Evolutionary conservation across 129 eudicot genomes (phyloP).

Genomic region (Erigeron canadensis): DNA sequence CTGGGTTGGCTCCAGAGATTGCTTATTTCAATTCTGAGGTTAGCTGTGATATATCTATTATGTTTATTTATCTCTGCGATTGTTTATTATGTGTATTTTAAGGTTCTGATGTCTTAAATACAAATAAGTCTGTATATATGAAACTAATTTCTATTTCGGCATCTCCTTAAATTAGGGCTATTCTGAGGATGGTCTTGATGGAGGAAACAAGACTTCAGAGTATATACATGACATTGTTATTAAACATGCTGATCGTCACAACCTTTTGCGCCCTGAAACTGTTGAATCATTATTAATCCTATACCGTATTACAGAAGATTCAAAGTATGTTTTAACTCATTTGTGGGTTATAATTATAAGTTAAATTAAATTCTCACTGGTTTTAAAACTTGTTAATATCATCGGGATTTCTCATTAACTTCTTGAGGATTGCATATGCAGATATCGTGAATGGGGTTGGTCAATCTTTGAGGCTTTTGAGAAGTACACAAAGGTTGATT

Average conservation of each 20-base stretch:
- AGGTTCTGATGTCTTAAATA: background rate
- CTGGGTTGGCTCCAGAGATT: slow-evolving; percentile 98
- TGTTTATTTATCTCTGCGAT: background rate
- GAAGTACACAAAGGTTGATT: slow-evolving; percentile 78
- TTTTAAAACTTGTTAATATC: background rate
- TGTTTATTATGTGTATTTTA: background rate
- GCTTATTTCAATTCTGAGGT: slow-evolving; percentile 82
- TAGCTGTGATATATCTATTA: slow-evolving; percentile 20
- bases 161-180: slow-evolving; percentile 50
- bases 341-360: slow-evolving; percentile 8
- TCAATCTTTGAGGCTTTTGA: slow-evolving; percentile 92
- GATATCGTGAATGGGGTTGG: slow-evolving; percentile 99
- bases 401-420: background rate
- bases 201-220: slow-evolving; percentile 83
- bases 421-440: slow-evolving; percentile 29
- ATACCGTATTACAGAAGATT: slow-evolving; percentile 92
- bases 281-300: slow-evolving; percentile 81
- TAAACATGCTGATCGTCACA: slow-evolving; percentile 90
- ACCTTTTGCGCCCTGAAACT: slow-evolving; percentile 95
- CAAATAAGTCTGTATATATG: background rate
- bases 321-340: slow-evolving; percentile 53
- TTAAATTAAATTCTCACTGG: background rate
- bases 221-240: slow-evolving; percentile 76
- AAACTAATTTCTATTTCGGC: background rate
- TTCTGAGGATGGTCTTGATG: slow-evolving; percentile 65